Evolutionary conservation across 257 asterid species (phyloP).

Genomic region (Verbena officinalis): DNA sequence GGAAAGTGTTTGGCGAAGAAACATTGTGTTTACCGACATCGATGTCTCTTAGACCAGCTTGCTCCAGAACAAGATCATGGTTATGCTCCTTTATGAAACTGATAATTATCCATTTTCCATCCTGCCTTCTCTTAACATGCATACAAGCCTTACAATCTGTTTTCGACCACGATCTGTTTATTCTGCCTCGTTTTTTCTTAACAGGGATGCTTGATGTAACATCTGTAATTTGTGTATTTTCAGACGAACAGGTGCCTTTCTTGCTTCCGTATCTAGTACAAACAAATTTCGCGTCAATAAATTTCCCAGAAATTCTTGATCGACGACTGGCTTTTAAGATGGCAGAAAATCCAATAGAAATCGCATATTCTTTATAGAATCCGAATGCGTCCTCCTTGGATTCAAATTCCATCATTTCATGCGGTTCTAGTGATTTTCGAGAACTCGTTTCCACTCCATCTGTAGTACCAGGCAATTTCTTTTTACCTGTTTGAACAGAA

Average conservation of each 20-base stretch:
- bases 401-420: conserved; percentile 50
- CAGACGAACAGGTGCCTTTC: conserved; percentile 33
- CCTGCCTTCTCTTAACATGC: conserved; percentile 61
- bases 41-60: conserved; percentile 26
- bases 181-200: conserved; percentile 55
- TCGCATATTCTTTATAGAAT: conserved; percentile 49
- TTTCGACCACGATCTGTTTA: conserved; percentile 51
- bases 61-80: conserved; percentile 46
- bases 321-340: conserved; percentile 62
- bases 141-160: conserved; percentile 64
- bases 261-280: conserved; percentile 53
- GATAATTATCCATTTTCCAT: conserved; percentile 50
- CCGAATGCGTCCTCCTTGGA: conserved; percentile 61
- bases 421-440: conserved; percentile 33
- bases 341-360: conserved; percentile 45
- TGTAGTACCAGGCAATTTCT: conserved; percentile 24
- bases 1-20: conserved; percentile 20
- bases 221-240: conserved; percentile 30
- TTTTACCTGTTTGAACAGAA: conserved; percentile 19
- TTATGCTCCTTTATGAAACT: conserved; percentile 50
- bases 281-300: conserved; percentile 60
- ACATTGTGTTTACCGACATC: conserved; percentile 22
- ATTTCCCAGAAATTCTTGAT: conserved; percentile 55
- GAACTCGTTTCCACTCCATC: conserved; percentile 24
- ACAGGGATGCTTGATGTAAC: conserved; percentile 23